phyloP scores from a whole-genome alignment of 1,284 basidiomycete genomes.

The Somion occarium region DNA sequence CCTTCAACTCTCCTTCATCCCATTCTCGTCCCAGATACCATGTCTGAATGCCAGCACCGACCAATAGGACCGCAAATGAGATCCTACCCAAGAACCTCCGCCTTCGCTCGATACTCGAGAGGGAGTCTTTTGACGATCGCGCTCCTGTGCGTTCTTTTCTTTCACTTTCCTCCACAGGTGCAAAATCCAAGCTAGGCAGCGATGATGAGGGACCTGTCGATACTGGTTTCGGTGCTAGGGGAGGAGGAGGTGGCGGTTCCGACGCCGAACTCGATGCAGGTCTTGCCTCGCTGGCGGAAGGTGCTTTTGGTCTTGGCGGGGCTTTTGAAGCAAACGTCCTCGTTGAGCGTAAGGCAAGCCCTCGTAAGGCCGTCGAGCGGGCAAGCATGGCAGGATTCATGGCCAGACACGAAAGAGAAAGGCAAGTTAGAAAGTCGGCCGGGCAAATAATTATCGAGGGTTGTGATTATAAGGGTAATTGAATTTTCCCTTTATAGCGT shows the following conservation, averaged over 20 bases:
- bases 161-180: conserved; percentile 19
- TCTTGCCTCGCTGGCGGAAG: neutral
- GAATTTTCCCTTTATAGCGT: neutral
- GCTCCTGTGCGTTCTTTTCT: conserved; percentile 53
- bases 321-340: neutral
- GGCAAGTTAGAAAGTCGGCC: neutral
- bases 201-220: conserved; percentile 10
- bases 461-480: no score
- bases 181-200: conserved; percentile 27
- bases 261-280: neutral
- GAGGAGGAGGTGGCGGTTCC: neutral
- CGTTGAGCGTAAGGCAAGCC: neutral
- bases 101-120: conserved; percentile 70
- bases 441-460: neutral
- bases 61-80: conserved; percentile 35
- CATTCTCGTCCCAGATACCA: conserved; percentile 31
- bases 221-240: neutral
- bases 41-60: conserved; percentile 44
- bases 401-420: neutral
- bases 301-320: conserved; percentile 1
- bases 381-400: conserved; percentile 1
- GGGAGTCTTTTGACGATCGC: conserved; percentile 62
- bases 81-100: conserved; percentile 52
- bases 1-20: conserved; percentile 31
- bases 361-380: neutral